Percentiles rank a stretch among this genome's conserved stretches.
Evolutionary conservation across 2,329 filamentous ascomycete genomes (phyloP).

Genomic region (Paraconiothyrium brasiliense): DNA sequence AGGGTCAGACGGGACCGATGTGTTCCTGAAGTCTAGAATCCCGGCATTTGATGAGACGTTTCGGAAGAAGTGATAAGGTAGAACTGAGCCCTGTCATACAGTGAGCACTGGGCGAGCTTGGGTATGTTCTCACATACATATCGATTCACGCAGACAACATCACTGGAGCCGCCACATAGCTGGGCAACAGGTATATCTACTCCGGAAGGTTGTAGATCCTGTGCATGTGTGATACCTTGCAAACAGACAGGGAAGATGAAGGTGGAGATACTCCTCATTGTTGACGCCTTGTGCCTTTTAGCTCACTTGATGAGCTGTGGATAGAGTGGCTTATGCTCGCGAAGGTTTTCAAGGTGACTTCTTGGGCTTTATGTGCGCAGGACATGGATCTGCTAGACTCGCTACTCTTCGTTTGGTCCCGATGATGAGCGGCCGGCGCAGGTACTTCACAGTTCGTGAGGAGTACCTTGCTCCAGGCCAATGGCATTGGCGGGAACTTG

Average conservation of each 20-base stretch:
- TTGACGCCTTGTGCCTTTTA: background rate
- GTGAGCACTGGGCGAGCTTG: background rate
- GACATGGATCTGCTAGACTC: background rate
- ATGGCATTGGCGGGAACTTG: background rate
- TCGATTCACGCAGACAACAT: background rate
- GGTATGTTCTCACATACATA: background rate
- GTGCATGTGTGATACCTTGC: background rate
- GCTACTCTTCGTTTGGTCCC: background rate
- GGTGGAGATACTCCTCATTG: background rate
- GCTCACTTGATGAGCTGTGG: background rate
- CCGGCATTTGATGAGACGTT: background rate
- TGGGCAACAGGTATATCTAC: background rate
- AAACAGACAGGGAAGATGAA: background rate
- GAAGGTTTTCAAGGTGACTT: background rate
- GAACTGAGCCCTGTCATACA: background rate
- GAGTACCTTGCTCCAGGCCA: background rate
- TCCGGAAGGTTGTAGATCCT: background rate
- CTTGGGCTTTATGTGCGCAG: background rate
- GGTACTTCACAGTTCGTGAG: background rate
- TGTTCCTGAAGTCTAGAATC: background rate
- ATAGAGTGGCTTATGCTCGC: background rate
- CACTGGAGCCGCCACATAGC: background rate
- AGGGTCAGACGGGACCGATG: background rate
- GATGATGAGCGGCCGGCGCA: background rate
- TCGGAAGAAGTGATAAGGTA: conserved; percentile 1